phyloP scores from a whole-genome alignment of 108 stramenopile species.

The Fragilariopsis cylindrus region DNA sequence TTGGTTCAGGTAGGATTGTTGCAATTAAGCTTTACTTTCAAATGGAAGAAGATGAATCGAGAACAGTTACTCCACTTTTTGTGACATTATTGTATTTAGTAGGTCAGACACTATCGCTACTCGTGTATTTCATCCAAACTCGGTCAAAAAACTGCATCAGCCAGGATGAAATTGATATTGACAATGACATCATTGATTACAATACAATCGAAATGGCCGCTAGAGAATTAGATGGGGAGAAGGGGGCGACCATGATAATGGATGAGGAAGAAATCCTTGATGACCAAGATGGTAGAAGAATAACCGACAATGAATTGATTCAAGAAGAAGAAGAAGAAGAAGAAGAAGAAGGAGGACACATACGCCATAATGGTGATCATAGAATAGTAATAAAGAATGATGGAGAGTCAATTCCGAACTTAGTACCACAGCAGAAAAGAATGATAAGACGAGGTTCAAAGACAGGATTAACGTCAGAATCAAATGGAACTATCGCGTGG shows the following conservation, averaged over 20 bases:
- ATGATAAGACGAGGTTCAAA: conserved; percentile 9
- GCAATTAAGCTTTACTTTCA: conserved; percentile 37
- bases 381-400: background rate
- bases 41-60: conserved; percentile 27
- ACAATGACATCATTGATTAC: background rate
- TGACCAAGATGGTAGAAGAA: background rate
- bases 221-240: background rate
- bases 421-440: background rate
- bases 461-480: conserved; percentile 21
- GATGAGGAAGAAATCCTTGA: background rate
- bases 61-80: conserved; percentile 24
- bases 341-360: background rate
- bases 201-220: conserved; percentile 7
- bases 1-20: conserved; percentile 26
- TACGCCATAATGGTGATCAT: background rate
- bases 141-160: background rate
- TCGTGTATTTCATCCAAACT: conserved; percentile 14
- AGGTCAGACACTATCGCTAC: conserved; percentile 33
- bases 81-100: conserved; percentile 31
- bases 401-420: background rate
- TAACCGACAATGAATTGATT: background rate
- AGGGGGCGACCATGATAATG: background rate
- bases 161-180: background rate
- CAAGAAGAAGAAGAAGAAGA: background rate
- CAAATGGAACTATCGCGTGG: conserved; percentile 13